Base-by-base conservation (phyloP, 805 yeast genomes). In the Sugiyamaella marilandica region DNA sequence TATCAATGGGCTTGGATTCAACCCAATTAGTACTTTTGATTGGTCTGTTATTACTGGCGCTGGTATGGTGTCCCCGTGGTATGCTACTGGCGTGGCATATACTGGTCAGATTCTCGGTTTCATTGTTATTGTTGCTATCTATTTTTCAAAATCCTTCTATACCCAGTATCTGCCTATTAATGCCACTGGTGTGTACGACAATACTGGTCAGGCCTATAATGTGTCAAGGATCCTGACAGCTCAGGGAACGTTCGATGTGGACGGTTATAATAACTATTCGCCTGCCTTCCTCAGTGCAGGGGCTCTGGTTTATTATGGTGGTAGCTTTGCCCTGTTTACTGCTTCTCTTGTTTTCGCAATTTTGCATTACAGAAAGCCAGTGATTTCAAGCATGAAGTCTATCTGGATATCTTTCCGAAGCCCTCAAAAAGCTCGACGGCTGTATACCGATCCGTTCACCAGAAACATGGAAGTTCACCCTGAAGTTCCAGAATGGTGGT, bases 251-350 rank as follows among this genome's bases (percentile, higher is more conserved):
- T 74, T 83, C 56, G 72, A 78, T 60, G 66, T 68, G 48, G 67
- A 65, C 8, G 79, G 71, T 5, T 84, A 83, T 66, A 66, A 77
- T 59, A 65, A 67, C 5, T 84, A 84, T 68, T 83, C 88, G 1
- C 85, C 87, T 8, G 88, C 89, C 8, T 83, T 76, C 65, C 82
- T 80, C 61, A 63, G 80, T 29, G 87, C 88, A 5, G 86, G 60
- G 18, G 43, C 41, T 36, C 49, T 57, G 46, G 55, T 59, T 7
- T 62, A 73, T 19, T 82, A 81, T 61, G 85, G 86, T 19, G 77
- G 82, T 0, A 74, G 70, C 59, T 81, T 81, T 64, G 77, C 78
- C 35, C 64, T 79, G 43, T 81, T 80, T 58, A 84, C 86, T 3
- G 76, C 82, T 58, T 73, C 80, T 18, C 74, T 82, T 18, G 62